These are phyloP conservation scores for Tetracentron sinense DNA, from an alignment of 164 flowering plant species.

Conservation along the genomic window DNA sequence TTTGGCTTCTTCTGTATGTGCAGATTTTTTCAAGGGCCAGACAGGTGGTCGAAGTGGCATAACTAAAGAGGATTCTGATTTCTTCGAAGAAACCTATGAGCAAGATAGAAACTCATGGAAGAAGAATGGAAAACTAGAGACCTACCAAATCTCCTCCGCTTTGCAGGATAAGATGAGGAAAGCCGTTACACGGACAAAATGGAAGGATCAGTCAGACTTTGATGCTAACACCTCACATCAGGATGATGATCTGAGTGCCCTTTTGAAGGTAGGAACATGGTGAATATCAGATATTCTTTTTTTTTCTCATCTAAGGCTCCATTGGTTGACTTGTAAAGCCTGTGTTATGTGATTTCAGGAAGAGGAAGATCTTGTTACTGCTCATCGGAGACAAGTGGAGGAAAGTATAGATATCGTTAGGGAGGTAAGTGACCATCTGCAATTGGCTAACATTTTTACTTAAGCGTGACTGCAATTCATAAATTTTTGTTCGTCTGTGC, in stretches of 20 bases:
- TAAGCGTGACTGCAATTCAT: neutral
- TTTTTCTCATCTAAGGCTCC: neutral
- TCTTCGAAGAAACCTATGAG: conserved; percentile 41
- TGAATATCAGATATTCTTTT: neutral
- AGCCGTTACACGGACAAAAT: conserved; percentile 30
- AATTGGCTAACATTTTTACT: neutral
- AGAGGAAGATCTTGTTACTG: conserved; percentile 75
- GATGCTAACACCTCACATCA: conserved; percentile 31
- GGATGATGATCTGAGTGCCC: conserved; percentile 61
- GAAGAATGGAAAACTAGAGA: conserved; percentile 34
- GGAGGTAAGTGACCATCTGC: conserved; percentile 42
- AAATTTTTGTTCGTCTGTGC: conserved; percentile 11
- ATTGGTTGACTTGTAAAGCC: neutral
- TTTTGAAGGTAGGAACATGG: conserved; percentile 50
- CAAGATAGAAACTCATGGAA: conserved; percentile 41
- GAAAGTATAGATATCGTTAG: conserved; percentile 68
- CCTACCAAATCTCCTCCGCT: conserved; percentile 17
- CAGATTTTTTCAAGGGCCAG: conserved; percentile 34
- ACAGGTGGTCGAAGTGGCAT: conserved; percentile 23
- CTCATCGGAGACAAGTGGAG: conserved; percentile 69
- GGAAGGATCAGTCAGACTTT: conserved; percentile 31
- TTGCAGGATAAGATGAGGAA: conserved; percentile 41
- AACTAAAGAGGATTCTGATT: conserved; percentile 36
- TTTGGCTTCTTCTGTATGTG: conserved; percentile 22
- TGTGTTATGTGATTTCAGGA: conserved; percentile 36